phyloP scores from a whole-genome alignment of 345 rosid species.

The Atalantia buxifolia region DNA sequence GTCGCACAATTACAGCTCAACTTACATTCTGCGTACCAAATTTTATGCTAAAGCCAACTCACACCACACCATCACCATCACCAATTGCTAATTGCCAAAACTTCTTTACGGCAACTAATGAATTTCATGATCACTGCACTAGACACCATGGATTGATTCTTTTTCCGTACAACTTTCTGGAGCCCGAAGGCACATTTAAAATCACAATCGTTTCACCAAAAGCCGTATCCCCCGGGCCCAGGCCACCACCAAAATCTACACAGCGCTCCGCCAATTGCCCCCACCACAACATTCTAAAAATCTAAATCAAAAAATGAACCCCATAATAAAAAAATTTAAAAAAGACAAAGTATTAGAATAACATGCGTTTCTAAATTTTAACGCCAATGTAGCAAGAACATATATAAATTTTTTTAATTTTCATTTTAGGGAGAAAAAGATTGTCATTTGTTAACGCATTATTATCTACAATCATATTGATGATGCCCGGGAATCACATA shows the following conservation, averaged over 20 bases:
- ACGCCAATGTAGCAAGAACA: not conserved
- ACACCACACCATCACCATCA: not conserved
- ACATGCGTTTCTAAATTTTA: not conserved
- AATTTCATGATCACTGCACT: not conserved
- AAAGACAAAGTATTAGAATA: not conserved
- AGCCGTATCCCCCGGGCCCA: no score
- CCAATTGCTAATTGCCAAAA: not conserved
- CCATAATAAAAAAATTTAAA: not conserved
- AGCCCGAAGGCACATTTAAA: no score
- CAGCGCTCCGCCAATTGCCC: not conserved
- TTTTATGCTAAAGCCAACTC: not conserved
- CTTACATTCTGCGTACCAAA: not conserved
- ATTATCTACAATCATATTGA: conserved; percentile 25
- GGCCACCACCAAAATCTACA: conserved; percentile 14
- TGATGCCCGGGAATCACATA: not conserved
- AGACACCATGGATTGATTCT: not conserved
- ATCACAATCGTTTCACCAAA: not conserved
- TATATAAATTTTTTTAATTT: not conserved
- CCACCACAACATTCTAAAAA: not conserved
- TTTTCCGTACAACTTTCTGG: not conserved
- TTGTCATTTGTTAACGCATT: conserved; percentile 1
- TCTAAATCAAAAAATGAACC: not conserved
- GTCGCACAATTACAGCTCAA: not conserved
- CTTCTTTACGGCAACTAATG: not conserved
- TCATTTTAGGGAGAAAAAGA: not conserved